Evolutionary conservation across 2,329 filamentous ascomycete genomes (phyloP).

Genomic region (Berkeleyomyces basicola): DNA sequence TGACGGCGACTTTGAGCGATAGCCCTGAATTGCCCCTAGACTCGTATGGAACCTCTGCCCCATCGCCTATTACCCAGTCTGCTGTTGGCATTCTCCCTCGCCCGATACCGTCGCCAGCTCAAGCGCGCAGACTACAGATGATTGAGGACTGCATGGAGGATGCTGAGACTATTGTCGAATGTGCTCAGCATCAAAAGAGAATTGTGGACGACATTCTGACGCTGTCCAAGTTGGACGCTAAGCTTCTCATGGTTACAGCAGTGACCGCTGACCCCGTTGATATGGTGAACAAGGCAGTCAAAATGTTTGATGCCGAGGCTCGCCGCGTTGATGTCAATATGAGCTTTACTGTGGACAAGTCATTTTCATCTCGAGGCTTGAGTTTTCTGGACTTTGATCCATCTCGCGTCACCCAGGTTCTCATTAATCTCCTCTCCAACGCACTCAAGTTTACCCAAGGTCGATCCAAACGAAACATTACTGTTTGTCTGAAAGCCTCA

Average conservation of each 20-base stretch:
- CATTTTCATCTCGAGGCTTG: slow-evolving; percentile 38
- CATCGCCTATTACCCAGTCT: background rate
- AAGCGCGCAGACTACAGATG: slow-evolving; percentile 1
- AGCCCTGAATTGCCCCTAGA: slow-evolving; percentile 11
- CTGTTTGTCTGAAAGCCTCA: slow-evolving; percentile 31
- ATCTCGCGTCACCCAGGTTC: slow-evolving; percentile 56
- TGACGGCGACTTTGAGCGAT: background rate
- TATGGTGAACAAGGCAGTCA: slow-evolving; percentile 50
- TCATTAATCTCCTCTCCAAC: slow-evolving; percentile 69
- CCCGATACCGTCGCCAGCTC: background rate
- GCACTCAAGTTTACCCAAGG: slow-evolving; percentile 66
- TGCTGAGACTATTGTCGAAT: slow-evolving; percentile 61
- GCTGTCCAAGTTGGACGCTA: slow-evolving; percentile 60
- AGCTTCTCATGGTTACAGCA: slow-evolving; percentile 55
- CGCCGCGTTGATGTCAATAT: slow-evolving; percentile 52
- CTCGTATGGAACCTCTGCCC: background rate
- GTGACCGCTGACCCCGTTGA: slow-evolving; percentile 50
- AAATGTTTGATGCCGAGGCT: slow-evolving; percentile 65
- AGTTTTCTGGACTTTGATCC: slow-evolving; percentile 57
- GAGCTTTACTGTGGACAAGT: slow-evolving; percentile 44
- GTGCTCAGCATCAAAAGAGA: slow-evolving; percentile 63
- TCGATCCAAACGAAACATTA: slow-evolving; percentile 39
- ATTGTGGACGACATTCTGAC: slow-evolving; percentile 64
- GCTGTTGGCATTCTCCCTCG: background rate
- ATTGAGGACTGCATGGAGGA: slow-evolving; percentile 45